Evolutionary conservation across 2,329 filamentous ascomycete genomes (phyloP).

Genomic region (Bipolaris oryzae): DNA sequence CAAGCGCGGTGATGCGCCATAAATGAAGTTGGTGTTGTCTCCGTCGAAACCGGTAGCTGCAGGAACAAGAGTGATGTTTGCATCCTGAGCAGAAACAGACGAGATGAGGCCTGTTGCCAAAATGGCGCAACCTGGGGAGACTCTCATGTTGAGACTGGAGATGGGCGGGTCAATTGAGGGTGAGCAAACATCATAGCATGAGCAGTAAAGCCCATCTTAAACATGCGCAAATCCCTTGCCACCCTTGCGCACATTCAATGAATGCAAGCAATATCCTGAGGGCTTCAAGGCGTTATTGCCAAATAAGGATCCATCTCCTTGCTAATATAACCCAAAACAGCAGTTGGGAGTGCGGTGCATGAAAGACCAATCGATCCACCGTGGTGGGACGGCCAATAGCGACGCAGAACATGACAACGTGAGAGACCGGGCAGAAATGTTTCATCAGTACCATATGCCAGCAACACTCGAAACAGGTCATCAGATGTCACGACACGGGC

Average conservation of each 20-base stretch:
- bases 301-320: slow-evolving; percentile 2
- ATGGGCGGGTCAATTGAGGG: background rate
- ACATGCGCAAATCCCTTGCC: background rate
- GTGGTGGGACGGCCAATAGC: slow-evolving; percentile 18
- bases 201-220: slow-evolving; percentile 2
- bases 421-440: slow-evolving; percentile 17
- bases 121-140: slow-evolving; percentile 1
- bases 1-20: slow-evolving; percentile 26
- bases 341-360: slow-evolving; percentile 2
- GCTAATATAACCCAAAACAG: background rate
- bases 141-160: slow-evolving; percentile 3
- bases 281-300: background rate
- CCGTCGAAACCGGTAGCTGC: slow-evolving; percentile 33
- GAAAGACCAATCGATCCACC: slow-evolving; percentile 17
- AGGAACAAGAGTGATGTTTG: slow-evolving; percentile 28
- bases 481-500: too few relatives aligned
- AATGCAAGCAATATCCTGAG: background rate
- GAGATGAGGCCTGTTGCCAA: slow-evolving; percentile 14
- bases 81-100: slow-evolving; percentile 21
- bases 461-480: background rate
- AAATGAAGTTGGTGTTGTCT: slow-evolving; percentile 39
- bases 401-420: slow-evolving; percentile 21
- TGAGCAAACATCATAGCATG: background rate
- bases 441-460: background rate
- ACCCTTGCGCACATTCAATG: background rate